phyloP scores from a whole-genome alignment of 768 basidiomycete species.

The Peribolospora kevripleyi region DNA sequence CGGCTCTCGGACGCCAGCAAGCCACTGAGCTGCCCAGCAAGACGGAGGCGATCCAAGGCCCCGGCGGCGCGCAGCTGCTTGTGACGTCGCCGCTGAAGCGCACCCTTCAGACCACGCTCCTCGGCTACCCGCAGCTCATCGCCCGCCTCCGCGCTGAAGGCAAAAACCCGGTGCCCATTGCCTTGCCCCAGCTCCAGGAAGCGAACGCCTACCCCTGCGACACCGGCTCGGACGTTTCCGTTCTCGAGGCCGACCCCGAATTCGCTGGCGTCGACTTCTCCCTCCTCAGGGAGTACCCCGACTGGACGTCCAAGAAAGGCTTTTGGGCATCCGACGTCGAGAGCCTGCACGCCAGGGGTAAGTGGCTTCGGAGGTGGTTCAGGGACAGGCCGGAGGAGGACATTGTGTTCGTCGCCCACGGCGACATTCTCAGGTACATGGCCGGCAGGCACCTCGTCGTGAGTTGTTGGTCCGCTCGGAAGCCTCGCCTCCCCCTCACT shows the following conservation, averaged over 20 bases:
- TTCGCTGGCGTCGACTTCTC: conserved; percentile 13
- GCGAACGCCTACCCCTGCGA: conserved; percentile 1
- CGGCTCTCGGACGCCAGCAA: conserved; percentile 12
- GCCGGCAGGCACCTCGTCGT: neutral
- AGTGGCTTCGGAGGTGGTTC: conserved; percentile 11
- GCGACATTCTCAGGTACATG: conserved; percentile 12
- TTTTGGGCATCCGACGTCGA: neutral
- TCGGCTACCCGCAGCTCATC: conserved; percentile 11
- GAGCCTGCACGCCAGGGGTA: neutral
- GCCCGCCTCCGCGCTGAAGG: conserved; percentile 8
- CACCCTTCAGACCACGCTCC: conserved; percentile 14
- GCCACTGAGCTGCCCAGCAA: conserved; percentile 8
- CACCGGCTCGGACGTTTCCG: neutral
- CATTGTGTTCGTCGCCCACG: conserved; percentile 17
- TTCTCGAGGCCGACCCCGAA: conserved; percentile 5
- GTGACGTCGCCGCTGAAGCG: conserved; percentile 11
- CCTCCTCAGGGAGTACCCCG: conserved; percentile 4
- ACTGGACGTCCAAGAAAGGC: conserved; percentile 14
- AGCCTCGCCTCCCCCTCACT: neutral
- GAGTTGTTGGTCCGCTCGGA: neutral
- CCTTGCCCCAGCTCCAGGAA: conserved; percentile 14
- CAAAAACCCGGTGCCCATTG: conserved; percentile 9
- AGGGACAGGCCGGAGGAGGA: conserved; percentile 12
- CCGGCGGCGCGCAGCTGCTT: conserved; percentile 13
- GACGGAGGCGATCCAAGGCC: conserved; percentile 7